Evolutionary conservation across 2,329 filamentous ascomycete species (phyloP).

Genomic region (Endoconidiophora laricicola): DNA sequence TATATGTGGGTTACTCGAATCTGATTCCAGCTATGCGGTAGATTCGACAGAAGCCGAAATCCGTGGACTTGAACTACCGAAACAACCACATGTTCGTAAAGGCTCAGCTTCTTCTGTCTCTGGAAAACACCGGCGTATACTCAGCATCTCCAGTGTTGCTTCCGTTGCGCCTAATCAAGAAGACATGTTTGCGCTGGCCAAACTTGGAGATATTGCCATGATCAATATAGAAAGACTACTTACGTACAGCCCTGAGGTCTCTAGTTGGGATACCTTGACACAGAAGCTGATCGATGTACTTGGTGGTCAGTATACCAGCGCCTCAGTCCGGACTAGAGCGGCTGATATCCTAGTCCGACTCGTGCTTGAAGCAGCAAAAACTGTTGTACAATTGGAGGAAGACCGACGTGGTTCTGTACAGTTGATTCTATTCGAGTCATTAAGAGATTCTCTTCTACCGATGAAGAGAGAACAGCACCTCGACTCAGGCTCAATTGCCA

Average conservation of each 20-base stretch:
- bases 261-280: constrained; percentile 59
- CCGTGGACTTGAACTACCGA: constrained; percentile 6
- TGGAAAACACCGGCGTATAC: constrained; percentile 27
- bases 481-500: constrained; percentile 5
- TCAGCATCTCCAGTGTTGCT: constrained; percentile 30
- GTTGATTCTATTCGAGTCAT: constrained; percentile 50
- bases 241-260: constrained; percentile 44
- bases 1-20: constrained; percentile 52
- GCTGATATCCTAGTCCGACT: constrained; percentile 47
- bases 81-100: constrained; percentile 16
- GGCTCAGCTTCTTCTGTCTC: constrained; percentile 22
- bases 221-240: constrained; percentile 64
- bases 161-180: constrained; percentile 39
- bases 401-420: constrained; percentile 46
- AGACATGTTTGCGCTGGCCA: constrained; percentile 52
- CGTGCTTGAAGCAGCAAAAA: constrained; percentile 38
- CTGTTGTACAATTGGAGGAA: constrained; percentile 35
- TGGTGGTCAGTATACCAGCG: constrained; percentile 28
- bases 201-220: constrained; percentile 53
- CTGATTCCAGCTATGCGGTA: constrained; percentile 14
- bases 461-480: constrained; percentile 5
- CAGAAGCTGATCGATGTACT: constrained; percentile 36
- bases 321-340: constrained; percentile 40
- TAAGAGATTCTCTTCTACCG: constrained; percentile 39
- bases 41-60: constrained; percentile 1